Conservation (phyloP, 306 rosid genomes). For the Dryas alaskensis region DNA sequence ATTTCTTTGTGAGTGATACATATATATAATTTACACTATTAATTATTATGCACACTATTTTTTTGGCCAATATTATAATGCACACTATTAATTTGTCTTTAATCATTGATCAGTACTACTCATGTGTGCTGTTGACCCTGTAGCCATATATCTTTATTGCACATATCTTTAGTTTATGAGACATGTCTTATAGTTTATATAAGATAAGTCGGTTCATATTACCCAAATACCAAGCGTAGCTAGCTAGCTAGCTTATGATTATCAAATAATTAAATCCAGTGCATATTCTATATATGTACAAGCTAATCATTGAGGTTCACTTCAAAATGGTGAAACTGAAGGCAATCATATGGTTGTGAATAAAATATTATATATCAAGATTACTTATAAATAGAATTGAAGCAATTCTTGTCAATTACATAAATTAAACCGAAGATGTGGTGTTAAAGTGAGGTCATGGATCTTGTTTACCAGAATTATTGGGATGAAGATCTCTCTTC, state of each 20-base stretch:
- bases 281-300: conserved; percentile 7
- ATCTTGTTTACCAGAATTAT: not conserved
- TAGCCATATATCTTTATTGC: not conserved
- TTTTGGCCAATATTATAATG: not conserved
- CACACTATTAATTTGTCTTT: conserved; percentile 4
- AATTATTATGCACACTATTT: conserved; percentile 10
- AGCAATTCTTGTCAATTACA: not conserved
- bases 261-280: conserved; percentile 13
- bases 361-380: not conserved
- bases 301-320: conserved; percentile 28
- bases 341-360: conserved; percentile 9
- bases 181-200: not conserved
- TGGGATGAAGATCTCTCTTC: conserved; percentile 15
- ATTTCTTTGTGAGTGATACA: not conserved
- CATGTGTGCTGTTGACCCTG: conserved; percentile 18
- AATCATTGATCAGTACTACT: conserved; percentile 5
- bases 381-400: not conserved
- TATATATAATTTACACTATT: not conserved
- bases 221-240: not conserved
- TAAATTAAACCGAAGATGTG: not conserved
- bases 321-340: conserved; percentile 12
- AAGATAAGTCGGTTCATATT: not conserved
- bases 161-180: not conserved
- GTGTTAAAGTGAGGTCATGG: conserved; percentile 19
- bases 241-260: conserved; percentile 5